Evolutionary conservation across 2,329 filamentous ascomycete genomes (phyloP).

Genomic region (Calonectria hawksworthii): DNA sequence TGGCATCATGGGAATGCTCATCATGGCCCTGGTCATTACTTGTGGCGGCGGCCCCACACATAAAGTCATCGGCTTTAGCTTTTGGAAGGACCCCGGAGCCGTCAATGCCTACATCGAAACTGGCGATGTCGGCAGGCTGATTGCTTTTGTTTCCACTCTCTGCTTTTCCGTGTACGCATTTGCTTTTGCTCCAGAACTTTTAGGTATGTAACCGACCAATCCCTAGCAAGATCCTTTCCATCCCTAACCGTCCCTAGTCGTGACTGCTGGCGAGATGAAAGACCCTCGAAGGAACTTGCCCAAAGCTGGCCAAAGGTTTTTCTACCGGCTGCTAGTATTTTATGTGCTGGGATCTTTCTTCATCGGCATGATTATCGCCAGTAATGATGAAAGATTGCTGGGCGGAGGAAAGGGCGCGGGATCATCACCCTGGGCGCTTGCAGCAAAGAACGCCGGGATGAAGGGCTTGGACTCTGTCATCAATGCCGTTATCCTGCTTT

Average conservation of each 20-base stretch:
- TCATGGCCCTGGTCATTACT: conserved; percentile 61
- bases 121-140: not conserved
- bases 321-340: conserved; percentile 48
- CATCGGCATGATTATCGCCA: conserved; percentile 32
- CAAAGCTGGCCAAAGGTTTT: conserved; percentile 46
- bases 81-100: conserved; percentile 47
- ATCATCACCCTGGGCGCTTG: conserved; percentile 61
- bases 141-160: conserved; percentile 26
- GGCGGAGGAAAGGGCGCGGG: conserved; percentile 42
- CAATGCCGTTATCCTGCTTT: not conserved
- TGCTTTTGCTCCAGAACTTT: conserved; percentile 45
- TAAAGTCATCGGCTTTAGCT: conserved; percentile 59
- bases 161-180: conserved; percentile 34
- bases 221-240: not conserved
- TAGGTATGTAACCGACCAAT: conserved; percentile 10
- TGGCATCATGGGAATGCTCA: conserved; percentile 62
- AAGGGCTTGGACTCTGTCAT: not conserved
- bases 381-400: conserved; percentile 35
- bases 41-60: conserved; percentile 61
- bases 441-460: not conserved
- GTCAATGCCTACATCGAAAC: not conserved
- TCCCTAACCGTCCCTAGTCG: conserved; percentile 24
- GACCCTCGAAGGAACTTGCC: conserved; percentile 50
- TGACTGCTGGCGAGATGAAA: conserved; percentile 51
- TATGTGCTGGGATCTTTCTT: conserved; percentile 40